These are phyloP conservation scores for Marasmius oreades DNA, from an alignment of 1,284 basidiomycete species.

Conservation along the genomic window DNA sequence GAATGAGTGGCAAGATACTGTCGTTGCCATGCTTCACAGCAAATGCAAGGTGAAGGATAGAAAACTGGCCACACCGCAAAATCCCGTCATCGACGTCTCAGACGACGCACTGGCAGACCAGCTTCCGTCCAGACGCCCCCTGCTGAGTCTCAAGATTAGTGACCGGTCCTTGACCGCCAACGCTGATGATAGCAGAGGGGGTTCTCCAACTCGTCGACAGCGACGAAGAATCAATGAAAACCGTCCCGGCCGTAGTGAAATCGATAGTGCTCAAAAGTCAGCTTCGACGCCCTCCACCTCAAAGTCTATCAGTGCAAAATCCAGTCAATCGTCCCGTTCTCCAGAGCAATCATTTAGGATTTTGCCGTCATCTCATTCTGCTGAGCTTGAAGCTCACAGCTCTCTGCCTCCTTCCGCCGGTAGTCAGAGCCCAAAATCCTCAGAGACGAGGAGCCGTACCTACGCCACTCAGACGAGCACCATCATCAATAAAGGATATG, in stretches of 20 bases:
- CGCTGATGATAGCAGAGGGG: constrained; percentile 2
- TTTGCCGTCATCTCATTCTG: background rate
- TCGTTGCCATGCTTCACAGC: constrained; percentile 42
- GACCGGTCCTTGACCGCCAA: background rate
- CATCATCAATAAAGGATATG: constrained; percentile 1
- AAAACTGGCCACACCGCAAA: background rate
- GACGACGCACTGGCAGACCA: background rate
- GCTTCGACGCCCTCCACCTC: constrained; percentile 4
- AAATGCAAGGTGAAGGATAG: constrained; percentile 8
- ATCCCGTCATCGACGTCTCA: background rate
- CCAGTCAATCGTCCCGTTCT: background rate
- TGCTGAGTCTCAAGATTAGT: background rate
- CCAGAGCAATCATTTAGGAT: background rate
- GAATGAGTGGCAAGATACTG: constrained; percentile 76
- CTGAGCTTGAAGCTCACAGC: background rate
- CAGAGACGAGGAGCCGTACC: background rate
- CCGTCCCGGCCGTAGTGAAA: constrained; percentile 1
- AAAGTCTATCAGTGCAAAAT: background rate
- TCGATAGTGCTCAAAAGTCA: constrained; percentile 12
- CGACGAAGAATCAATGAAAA: constrained; percentile 25
- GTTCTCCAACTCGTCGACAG: constrained; percentile 23
- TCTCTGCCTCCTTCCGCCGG: background rate
- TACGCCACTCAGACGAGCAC: background rate
- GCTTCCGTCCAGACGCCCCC: background rate
- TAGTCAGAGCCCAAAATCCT: background rate